Percentiles rank a stretch among this genome's conserved stretches.
phyloP scores from a whole-genome alignment of 305 asterid genomes.

The Rubia peregrina region DNA sequence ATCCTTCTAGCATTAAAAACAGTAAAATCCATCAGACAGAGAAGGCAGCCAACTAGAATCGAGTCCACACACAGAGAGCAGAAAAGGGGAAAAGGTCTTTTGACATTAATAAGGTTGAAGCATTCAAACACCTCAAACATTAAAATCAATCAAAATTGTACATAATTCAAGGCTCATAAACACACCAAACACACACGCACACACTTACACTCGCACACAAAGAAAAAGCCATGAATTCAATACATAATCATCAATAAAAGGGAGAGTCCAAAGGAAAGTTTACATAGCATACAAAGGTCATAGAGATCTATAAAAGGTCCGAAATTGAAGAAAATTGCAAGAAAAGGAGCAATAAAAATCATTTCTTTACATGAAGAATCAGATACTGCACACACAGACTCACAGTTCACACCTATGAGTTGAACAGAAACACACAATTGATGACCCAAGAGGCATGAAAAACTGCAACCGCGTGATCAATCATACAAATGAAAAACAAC shows the following conservation, averaged over 20 bases:
- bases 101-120: too few species aligned
- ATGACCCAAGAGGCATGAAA: constrained; percentile 6
- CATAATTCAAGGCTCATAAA: too few species aligned
- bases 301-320: constrained; percentile 18
- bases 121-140: too few species aligned
- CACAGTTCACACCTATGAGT: constrained; percentile 11
- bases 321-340: background rate
- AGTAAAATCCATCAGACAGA: background rate
- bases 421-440: constrained; percentile 15
- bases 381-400: constrained; percentile 5
- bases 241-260: background rate
- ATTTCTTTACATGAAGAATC: constrained; percentile 15
- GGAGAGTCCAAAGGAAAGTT: background rate
- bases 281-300: background rate
- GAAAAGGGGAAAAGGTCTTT: too few species aligned
- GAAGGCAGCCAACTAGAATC: background rate
- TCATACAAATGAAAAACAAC: constrained; percentile 9
- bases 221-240: background rate
- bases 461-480: background rate
- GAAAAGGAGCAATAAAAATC: background rate
- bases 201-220: too few species aligned
- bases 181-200: too few species aligned
- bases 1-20: background rate
- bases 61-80: background rate
- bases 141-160: too few species aligned